Conservation (phyloP, 2,329 filamentous ascomycete genomes). For the Domatiomyces globalis region DNA sequence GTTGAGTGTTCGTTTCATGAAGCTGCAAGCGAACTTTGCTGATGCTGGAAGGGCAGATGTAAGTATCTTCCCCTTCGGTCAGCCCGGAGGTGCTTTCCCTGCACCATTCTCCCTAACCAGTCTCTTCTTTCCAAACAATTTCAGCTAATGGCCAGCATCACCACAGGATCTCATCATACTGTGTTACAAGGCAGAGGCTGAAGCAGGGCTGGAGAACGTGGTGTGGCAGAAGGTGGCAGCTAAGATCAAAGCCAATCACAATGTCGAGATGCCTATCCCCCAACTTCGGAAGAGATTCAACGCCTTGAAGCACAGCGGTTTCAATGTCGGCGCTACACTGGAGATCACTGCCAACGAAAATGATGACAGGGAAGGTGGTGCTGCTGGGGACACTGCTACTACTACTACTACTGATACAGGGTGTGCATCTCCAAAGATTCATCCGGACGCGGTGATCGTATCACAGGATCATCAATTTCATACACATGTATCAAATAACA, state of each 20-base stretch:
- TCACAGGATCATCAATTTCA: too few relatives aligned
- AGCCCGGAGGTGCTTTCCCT: neutral
- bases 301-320: neutral
- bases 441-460: too few relatives aligned
- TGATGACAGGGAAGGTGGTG: neutral
- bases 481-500: too few relatives aligned
- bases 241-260: neutral
- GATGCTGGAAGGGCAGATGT: constrained; percentile 3
- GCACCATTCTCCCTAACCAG: neutral
- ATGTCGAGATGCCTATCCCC: neutral
- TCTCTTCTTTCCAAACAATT: neutral
- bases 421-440: too few relatives aligned
- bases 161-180: neutral
- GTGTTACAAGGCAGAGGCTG: neutral
- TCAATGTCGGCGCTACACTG: neutral
- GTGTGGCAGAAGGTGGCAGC: neutral
- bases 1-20: constrained; percentile 3
- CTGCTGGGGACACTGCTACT: neutral
- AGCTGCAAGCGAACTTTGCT: constrained; percentile 6
- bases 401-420: too few relatives aligned
- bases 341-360: neutral
- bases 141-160: neutral
- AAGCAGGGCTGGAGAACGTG: neutral
- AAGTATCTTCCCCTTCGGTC: neutral
- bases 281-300: neutral